A percentile compares a stretch with the other conserved stretches of the same genome.
phyloP scores from a whole-genome alignment of 768 basidiomycete genomes.

The Lanmaoa pseudosensibilis region DNA sequence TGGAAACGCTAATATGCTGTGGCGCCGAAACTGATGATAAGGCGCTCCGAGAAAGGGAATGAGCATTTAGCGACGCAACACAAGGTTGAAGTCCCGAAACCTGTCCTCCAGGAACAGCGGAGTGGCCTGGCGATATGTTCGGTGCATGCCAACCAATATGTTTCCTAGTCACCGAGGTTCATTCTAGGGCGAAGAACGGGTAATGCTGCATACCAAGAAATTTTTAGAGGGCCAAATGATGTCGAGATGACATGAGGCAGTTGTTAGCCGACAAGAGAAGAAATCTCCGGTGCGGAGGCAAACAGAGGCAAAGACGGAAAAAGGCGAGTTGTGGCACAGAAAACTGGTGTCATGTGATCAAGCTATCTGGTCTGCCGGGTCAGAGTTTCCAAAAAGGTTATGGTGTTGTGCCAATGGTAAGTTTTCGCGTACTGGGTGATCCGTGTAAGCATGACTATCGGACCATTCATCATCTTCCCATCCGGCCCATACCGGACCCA shows the following conservation, averaged over 20 bases:
- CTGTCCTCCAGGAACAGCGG: constrained; percentile 14
- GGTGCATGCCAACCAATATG: neutral
- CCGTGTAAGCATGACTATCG: constrained; percentile 19
- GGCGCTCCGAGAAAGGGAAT: constrained; percentile 16
- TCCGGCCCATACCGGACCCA: constrained; percentile 22
- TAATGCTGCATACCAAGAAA: constrained; percentile 13
- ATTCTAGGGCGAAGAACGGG: constrained; percentile 1
- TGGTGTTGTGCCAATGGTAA: constrained; percentile 7
- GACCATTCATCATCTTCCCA: constrained; percentile 11
- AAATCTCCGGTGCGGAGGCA: constrained; percentile 23
- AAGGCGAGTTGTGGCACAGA: constrained; percentile 10
- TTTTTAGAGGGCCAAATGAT: constrained; percentile 5
- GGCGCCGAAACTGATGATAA: constrained; percentile 5
- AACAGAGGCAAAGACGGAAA: constrained; percentile 9
- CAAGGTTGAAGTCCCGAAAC: constrained; percentile 25
- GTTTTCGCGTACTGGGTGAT: constrained; percentile 15
- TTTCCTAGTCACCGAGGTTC: neutral
- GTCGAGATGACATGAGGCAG: constrained; percentile 12
- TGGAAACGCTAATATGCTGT: neutral
- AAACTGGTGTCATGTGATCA: constrained; percentile 16
- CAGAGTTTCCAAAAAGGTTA: constrained; percentile 18
- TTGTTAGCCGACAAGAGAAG: constrained; percentile 20
- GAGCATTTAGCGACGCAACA: constrained; percentile 10
- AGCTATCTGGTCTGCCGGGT: constrained; percentile 9
- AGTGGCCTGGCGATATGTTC: neutral